These are phyloP conservation scores for Termitomyces sp. DNA, from an alignment of 768 basidiomycete genomes.

Conservation along the genomic window DNA sequence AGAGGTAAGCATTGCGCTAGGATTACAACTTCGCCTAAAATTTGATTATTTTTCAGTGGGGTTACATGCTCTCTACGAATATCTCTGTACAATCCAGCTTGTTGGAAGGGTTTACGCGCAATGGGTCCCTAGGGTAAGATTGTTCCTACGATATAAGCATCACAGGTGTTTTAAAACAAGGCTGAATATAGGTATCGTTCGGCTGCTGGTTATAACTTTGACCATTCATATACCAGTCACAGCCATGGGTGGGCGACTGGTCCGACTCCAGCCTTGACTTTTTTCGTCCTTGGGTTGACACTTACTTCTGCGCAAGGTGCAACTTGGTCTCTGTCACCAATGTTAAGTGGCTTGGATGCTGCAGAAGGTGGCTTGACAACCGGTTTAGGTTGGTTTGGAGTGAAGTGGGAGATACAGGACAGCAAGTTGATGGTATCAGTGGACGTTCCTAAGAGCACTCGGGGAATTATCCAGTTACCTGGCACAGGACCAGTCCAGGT, in stretches of 20 bases:
- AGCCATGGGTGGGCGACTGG: conserved; percentile 47
- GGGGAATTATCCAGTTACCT: conserved; percentile 23
- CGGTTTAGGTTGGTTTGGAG: conserved; percentile 39
- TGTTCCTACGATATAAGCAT: background rate
- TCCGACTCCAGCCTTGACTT: conserved; percentile 43
- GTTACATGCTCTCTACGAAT: conserved; percentile 45
- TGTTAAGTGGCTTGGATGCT: conserved; percentile 32
- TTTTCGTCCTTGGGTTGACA: conserved; percentile 40
- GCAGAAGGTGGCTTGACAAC: conserved; percentile 45
- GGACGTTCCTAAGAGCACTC: conserved; percentile 22
- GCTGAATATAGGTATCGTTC: conserved; percentile 30
- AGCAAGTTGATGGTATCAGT: conserved; percentile 17
- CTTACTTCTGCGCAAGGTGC: conserved; percentile 35
- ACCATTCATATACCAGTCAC: conserved; percentile 41
- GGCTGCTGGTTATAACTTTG: conserved; percentile 40
- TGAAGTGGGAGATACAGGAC: conserved; percentile 27
- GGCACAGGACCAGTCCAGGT: conserved; percentile 18
- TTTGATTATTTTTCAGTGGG: conserved; percentile 27
- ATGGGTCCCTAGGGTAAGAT: conserved; percentile 39
- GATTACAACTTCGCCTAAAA: background rate
- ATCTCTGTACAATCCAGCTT: conserved; percentile 35
- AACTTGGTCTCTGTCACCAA: conserved; percentile 39
- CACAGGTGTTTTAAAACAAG: background rate
- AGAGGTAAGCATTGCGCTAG: conserved; percentile 10
- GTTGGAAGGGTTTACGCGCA: conserved; percentile 42